Percentiles rank a stretch among this genome's conserved stretches.
Conservation (phyloP, 371 early-diverging fungal genomes). For the Mucor saturninus region DNA sequence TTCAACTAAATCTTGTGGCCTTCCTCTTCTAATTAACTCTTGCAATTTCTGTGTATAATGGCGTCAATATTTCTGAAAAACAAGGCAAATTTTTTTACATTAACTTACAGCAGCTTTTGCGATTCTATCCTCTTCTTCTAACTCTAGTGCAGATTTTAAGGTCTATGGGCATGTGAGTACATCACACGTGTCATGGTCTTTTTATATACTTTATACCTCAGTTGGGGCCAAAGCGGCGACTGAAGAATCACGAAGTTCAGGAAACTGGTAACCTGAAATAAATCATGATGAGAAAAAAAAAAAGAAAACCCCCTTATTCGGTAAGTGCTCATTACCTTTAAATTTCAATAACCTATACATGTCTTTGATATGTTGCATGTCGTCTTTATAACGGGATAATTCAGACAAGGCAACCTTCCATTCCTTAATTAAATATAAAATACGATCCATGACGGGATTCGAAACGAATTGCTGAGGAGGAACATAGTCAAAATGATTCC, state of each 20-base stretch:
- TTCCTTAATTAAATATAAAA: conserved; percentile 89
- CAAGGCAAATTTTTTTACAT: too few relatives aligned
- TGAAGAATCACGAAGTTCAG: conserved; percentile 71
- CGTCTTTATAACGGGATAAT: conserved; percentile 84
- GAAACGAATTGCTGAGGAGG: conserved; percentile 36
- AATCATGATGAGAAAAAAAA: background rate
- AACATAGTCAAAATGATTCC: conserved; percentile 39
- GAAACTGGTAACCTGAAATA: conserved; percentile 82
- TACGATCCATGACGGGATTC: conserved; percentile 76
- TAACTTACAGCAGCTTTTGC: conserved; percentile 83
- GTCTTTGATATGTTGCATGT: conserved; percentile 88
- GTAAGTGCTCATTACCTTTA: conserved; percentile 56
- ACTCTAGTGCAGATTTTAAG: conserved; percentile 86
- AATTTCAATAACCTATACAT: conserved; percentile 87
- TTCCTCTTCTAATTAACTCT: conserved; percentile 92
- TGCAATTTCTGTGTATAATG: conserved; percentile 80
- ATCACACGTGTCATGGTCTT: background rate
- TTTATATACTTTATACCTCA: conserved; percentile 37
- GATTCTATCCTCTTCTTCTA: conserved; percentile 90
- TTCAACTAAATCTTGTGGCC: conserved; percentile 89
- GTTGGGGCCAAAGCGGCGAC: conserved; percentile 68
- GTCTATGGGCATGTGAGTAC: conserved; percentile 33
- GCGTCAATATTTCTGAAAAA: background rate
- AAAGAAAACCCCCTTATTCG: background rate
- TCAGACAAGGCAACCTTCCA: conserved; percentile 89